Base-by-base conservation (phyloP, 2,329 filamentous ascomycete genomes). In the Apiospora marii region DNA sequence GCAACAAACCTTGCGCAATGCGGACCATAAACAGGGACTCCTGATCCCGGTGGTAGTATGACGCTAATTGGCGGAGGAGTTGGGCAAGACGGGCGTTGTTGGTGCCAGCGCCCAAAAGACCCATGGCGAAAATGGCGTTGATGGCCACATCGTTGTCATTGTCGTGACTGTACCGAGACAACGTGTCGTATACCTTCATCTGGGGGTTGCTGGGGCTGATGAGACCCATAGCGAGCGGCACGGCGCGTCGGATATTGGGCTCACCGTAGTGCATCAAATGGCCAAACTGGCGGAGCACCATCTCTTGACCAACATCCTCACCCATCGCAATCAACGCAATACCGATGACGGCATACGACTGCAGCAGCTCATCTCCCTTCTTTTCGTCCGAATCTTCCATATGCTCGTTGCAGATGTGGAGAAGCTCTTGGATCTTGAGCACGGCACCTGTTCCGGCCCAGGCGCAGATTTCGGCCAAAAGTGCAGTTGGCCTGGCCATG, bases 181-280 rank as follows among this genome's bases (percentile, higher is more conserved):
- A 87, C 0, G 96, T 99, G 83, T 99, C 96, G 86, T 99, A 99
- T 68, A 99, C 94, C 88, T 98, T 99, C 96, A 99, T 99, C 83
- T 99, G 97, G 14, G 96, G 96, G 85, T 99, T 99, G 85, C 95
- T 98, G 16, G 97, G 94, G 84, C 94, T 98, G 80, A 99, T 92
- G 71, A 99, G 89, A 79, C 95, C 97, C 94, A 99, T 97, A 37
- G 96, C 96, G 71, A 99, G 88, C 48, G 96, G 96, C 43, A 99
- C 96, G 27, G 95, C 96, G 81, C 96, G 96, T 74, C 96, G 93
- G 78, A 99, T 99, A 82, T 99, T 98, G 80, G 95, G 89, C 83
- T 98, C 96, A 75, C 97, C 96, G 80, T 99, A 99, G 85, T 99
- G 96, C 96, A 99, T 99, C 74, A 99, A 88, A 82, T 99, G 96